Percentiles rank a stretch among this genome's conserved stretches.
phyloP scores from a whole-genome alignment of 179 eudicot species.

The Drosera spatulata region DNA sequence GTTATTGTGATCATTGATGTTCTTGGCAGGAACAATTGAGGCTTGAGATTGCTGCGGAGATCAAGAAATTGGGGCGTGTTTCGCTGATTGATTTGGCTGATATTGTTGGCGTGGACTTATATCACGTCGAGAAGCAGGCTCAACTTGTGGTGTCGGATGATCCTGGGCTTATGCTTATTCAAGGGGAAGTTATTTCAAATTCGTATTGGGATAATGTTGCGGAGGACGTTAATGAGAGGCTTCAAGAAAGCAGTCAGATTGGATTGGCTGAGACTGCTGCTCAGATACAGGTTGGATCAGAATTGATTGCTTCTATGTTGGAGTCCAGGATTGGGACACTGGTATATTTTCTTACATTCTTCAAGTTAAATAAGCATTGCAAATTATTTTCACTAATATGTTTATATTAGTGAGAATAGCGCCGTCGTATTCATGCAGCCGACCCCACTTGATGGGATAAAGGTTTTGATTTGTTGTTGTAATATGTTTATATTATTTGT shows the following conservation, averaged over 20 bases:
- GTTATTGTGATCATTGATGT: neutral
- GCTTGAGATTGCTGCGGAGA: conserved; percentile 60
- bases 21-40: conserved; percentile 68
- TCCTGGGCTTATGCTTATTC: conserved; percentile 56
- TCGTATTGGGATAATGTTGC: conserved; percentile 81
- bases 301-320: conserved; percentile 45
- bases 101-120: conserved; percentile 68
- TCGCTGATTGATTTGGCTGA: conserved; percentile 93
- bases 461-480: no score
- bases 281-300: conserved; percentile 80
- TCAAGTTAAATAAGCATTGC: neutral
- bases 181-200: conserved; percentile 77
- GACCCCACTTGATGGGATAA: no score
- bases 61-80: conserved; percentile 65
- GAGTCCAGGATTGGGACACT: conserved; percentile 62
- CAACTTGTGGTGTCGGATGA: conserved; percentile 51
- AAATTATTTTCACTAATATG: neutral
- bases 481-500: neutral
- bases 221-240: conserved; percentile 92
- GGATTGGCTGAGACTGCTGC: conserved; percentile 89
- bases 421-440: no score
- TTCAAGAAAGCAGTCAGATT: conserved; percentile 96
- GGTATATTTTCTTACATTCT: conserved; percentile 20
- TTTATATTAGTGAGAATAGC: no score
- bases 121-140: conserved; percentile 89